These are phyloP conservation scores for Calonectria pauciramosa DNA, from an alignment of 2,329 filamentous ascomycete species.

Conservation along the genomic window DNA sequence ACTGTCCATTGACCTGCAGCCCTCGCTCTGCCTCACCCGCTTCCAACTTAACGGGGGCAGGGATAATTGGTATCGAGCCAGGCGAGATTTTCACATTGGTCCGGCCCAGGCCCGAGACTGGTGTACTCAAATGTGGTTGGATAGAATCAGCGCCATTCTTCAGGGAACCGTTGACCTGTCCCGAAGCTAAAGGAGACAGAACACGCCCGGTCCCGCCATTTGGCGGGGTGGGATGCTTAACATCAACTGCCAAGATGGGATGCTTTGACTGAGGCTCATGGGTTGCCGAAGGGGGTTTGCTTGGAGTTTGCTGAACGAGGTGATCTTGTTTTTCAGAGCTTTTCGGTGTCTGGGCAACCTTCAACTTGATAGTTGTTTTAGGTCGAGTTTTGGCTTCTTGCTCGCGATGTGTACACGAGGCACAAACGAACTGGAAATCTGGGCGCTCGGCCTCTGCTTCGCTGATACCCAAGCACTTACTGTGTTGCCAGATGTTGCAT, in stretches of 20 bases:
- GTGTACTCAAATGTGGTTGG: conserved; percentile 12
- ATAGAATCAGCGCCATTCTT: conserved; percentile 29
- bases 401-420: conserved; percentile 79
- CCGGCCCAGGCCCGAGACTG: conserved; percentile 6
- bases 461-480: conserved; percentile 87
- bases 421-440: conserved; percentile 90
- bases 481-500: conserved; percentile 98
- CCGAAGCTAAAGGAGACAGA: conserved; percentile 27
- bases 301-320: conserved; percentile 24
- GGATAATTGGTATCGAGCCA: conserved; percentile 36
- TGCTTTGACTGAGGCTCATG: not conserved
- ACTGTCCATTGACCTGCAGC: conserved; percentile 25
- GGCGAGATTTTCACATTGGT: conserved; percentile 25
- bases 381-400: conserved; percentile 73
- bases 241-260: conserved; percentile 11
- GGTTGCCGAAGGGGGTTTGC: conserved; percentile 3
- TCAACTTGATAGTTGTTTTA: conserved; percentile 66
- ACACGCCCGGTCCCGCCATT: conserved; percentile 31
- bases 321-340: conserved; percentile 23
- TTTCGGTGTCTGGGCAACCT: conserved; percentile 51
- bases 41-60: conserved; percentile 41
- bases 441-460: conserved; percentile 84
- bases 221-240: not conserved
- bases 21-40: conserved; percentile 27
- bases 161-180: conserved; percentile 23